Evolutionary conservation across 1,139 yeast species (phyloP).

Genomic region (Meyerozyma smithsonii): DNA sequence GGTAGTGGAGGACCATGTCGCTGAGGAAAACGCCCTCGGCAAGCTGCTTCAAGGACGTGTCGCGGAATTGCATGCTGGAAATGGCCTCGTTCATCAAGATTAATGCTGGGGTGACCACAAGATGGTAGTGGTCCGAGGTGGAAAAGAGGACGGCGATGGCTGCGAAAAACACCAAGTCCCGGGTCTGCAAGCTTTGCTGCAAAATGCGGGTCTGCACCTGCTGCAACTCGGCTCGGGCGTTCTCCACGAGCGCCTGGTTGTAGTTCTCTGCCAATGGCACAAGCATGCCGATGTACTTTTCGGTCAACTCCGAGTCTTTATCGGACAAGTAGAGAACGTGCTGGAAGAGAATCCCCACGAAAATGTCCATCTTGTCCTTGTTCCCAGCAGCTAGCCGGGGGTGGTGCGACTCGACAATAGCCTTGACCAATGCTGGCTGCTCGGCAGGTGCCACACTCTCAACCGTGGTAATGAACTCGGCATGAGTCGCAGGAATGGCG

Average conservation of each 20-base stretch:
- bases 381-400: conserved; percentile 81
- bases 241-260: conserved; percentile 57
- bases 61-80: conserved; percentile 33
- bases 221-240: conserved; percentile 27
- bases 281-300: conserved; percentile 46
- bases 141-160: conserved; percentile 78
- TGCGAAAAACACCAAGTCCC: conserved; percentile 65
- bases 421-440: conserved; percentile 46
- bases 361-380: conserved; percentile 64
- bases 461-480: conserved; percentile 36
- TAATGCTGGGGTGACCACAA: conserved; percentile 80
- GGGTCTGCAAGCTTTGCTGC: conserved; percentile 24
- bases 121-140: conserved; percentile 93
- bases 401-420: conserved; percentile 58
- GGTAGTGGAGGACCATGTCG: conserved; percentile 65
- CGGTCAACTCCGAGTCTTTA: conserved; percentile 20
- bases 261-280: conserved; percentile 62
- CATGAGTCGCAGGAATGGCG: conserved; percentile 56
- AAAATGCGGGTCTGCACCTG: conserved; percentile 48
- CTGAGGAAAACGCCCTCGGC: conserved; percentile 55
- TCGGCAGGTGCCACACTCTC: conserved; percentile 30
- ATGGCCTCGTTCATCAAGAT: conserved; percentile 70
- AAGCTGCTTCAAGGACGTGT: conserved; percentile 37
- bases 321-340: conserved; percentile 54
- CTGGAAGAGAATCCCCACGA: conserved; percentile 61